Evolutionary conservation across 305 asterid species (phyloP).

Genomic region (Solanum aculeatissimum): DNA sequence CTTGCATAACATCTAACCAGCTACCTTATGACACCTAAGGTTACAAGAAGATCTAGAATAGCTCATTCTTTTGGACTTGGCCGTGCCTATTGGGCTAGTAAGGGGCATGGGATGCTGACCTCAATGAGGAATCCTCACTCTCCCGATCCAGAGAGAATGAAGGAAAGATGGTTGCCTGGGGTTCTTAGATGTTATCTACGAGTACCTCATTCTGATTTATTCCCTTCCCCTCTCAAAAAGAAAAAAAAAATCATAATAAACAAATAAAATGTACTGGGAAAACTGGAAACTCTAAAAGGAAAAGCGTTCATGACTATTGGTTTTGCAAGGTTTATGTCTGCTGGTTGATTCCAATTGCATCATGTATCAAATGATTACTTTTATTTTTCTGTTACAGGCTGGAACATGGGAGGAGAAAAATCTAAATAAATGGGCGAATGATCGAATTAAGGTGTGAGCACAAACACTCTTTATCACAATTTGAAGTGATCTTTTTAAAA

Average conservation of each 20-base stretch:
- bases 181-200: not conserved
- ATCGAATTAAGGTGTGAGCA: conserved; percentile 63
- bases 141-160: not conserved
- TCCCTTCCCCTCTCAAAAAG: not conserved
- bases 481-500: not conserved
- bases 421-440: conserved; percentile 72
- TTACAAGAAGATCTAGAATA: not conserved
- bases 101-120: not conserved
- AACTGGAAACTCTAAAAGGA: not conserved
- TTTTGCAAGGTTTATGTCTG: not conserved
- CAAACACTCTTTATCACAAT: not conserved
- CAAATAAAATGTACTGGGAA: not conserved
- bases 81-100: not conserved
- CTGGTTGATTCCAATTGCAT: not conserved
- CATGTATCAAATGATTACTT: not conserved
- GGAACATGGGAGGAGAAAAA: conserved; percentile 98
- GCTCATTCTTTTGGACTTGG: not conserved
- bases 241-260: not conserved
- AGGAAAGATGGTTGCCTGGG: not conserved
- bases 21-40: not conserved
- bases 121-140: not conserved
- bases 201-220: not conserved
- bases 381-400: conserved; percentile 46
- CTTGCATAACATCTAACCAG: too few relatives aligned
- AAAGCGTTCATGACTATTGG: not conserved